phyloP scores from a whole-genome alignment of 345 rosid species.

The Clarkia xantiana region DNA sequence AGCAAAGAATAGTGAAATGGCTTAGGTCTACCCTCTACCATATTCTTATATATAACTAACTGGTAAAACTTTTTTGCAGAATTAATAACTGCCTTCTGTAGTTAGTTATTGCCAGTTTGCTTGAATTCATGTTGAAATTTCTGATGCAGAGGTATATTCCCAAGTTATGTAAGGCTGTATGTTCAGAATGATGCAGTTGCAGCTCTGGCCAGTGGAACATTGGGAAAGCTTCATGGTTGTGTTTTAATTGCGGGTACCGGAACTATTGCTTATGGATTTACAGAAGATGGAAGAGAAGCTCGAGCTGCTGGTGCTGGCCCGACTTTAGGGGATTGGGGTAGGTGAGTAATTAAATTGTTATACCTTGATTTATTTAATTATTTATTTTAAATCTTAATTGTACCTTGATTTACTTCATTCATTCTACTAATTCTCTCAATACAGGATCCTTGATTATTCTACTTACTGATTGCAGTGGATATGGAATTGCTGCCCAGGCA shows the following conservation, averaged over 20 bases:
- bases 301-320: slow-evolving; percentile 96
- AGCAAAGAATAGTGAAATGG: slow-evolving; percentile 61
- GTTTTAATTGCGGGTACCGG: slow-evolving; percentile 95
- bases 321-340: slow-evolving; percentile 91
- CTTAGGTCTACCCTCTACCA: slow-evolving; percentile 41
- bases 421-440: too few species aligned
- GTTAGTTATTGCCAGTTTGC: too few species aligned
- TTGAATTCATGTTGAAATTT: too few species aligned
- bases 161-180: slow-evolving; percentile 56
- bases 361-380: not conserved
- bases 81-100: too few species aligned
- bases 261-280: slow-evolving; percentile 75
- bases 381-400: too few species aligned
- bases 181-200: slow-evolving; percentile 89
- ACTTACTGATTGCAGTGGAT: slow-evolving; percentile 39
- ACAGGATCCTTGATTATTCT: too few species aligned
- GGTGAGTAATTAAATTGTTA: slow-evolving; percentile 22
- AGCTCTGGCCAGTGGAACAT: slow-evolving; percentile 86
- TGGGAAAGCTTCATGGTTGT: slow-evolving; percentile 95
- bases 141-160: slow-evolving; percentile 54
- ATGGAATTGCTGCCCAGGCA: slow-evolving; percentile 94
- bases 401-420: too few species aligned
- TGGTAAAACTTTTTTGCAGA: too few species aligned
- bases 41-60: not conserved
- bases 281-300: slow-evolving; percentile 85